Conservation (phyloP, 2,329 filamentous ascomycete genomes). For the Tolypocladium guangdongense region DNA sequence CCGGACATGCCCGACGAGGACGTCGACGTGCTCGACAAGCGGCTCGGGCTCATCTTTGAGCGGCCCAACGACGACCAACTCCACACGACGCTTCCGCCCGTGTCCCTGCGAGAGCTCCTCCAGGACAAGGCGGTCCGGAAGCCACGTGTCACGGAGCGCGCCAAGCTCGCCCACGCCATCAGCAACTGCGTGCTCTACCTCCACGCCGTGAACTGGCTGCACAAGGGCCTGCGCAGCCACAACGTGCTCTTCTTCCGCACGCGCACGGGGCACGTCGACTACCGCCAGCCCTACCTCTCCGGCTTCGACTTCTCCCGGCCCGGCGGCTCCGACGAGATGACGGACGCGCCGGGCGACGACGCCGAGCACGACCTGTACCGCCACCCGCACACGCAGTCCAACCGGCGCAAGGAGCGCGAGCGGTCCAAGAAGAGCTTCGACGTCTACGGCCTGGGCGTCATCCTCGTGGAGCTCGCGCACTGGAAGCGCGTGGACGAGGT, state of each 20-base stretch:
- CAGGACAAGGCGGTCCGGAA: conserved; percentile 20
- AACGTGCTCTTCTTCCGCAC: conserved; percentile 41
- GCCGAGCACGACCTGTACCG: conserved; percentile 37
- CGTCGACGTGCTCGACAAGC: conserved; percentile 27
- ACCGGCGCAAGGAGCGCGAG: conserved; percentile 17
- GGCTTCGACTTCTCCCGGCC: conserved; percentile 46
- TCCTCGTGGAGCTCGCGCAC: conserved; percentile 42
- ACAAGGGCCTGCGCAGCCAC: conserved; percentile 44
- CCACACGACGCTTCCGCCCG: conserved; percentile 25
- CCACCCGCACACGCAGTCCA: conserved; percentile 32
- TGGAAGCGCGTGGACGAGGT: conserved; percentile 36
- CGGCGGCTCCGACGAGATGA: conserved; percentile 36
- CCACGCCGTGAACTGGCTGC: conserved; percentile 45
- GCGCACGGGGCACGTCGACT: conserved; percentile 20
- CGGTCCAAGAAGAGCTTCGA: conserved; percentile 39
- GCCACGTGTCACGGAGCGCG: conserved; percentile 39
- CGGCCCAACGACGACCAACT: conserved; percentile 28
- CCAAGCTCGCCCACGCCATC: conserved; percentile 39
- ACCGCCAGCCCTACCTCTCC: conserved; percentile 31
- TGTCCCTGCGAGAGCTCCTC: conserved; percentile 38
- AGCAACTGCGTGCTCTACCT: conserved; percentile 42
- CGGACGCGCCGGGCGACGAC: conserved; percentile 34
- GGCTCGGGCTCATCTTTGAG: conserved; percentile 44
- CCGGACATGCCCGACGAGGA: conserved; percentile 22
- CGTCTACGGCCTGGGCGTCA: conserved; percentile 39